Conservation (phyloP, 306 rosid genomes). For the Prunus mume region DNA sequence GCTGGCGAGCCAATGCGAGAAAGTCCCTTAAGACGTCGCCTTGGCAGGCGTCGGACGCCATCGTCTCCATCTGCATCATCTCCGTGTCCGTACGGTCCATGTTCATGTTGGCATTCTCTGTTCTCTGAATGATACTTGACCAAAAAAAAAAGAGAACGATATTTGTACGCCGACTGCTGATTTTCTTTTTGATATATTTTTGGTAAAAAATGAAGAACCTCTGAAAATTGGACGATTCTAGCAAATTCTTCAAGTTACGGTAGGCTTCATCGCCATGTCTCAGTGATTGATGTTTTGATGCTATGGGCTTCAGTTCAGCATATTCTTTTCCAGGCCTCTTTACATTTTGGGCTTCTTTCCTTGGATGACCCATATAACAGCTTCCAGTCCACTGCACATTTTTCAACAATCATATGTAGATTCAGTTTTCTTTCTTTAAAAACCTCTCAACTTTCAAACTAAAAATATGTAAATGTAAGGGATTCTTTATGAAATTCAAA, state of each 20-base stretch:
- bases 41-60: constrained; percentile 27
- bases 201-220: background rate
- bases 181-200: background rate
- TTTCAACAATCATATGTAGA: background rate
- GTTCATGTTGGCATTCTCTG: constrained; percentile 30
- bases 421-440: no score
- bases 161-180: background rate
- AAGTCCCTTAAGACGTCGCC: constrained; percentile 45
- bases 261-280: background rate
- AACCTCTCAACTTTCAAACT: no score
- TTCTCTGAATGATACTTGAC: background rate
- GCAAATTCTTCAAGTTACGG: constrained; percentile 19
- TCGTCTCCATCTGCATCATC: constrained; percentile 26
- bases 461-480: no score
- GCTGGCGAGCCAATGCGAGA: constrained; percentile 78
- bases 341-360: background rate
- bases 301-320: background rate
- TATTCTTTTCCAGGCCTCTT: background rate
- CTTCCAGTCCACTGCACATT: background rate
- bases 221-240: constrained; percentile 20
- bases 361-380: background rate
- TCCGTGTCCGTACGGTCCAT: constrained; percentile 37
- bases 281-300: background rate
- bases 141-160: background rate
- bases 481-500: no score